Evolutionary conservation across 148 eudicot genomes (phyloP), one percentile per base, ranked within the genome.

Genomic region (Silene uniflora): DNA sequence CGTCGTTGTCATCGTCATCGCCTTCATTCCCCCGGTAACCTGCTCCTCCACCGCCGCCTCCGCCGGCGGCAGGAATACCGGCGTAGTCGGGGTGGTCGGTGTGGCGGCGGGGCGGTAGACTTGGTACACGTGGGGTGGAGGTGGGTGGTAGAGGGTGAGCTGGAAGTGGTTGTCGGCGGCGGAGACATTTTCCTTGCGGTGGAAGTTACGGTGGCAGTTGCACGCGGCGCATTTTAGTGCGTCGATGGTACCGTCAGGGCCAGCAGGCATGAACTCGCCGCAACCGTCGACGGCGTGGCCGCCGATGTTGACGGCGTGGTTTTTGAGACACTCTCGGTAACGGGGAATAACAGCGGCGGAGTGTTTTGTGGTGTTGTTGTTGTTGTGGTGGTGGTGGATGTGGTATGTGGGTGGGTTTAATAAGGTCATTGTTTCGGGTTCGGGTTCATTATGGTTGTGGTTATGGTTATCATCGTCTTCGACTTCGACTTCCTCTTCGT

Each of bases 121-220:
- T 39, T 84, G 85, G 85, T 62, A 82, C 0, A 79, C 64, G 7
- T 73, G 84, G 0, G 56, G 89, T 2, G 80, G 80, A 0, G 87
- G 56, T 16, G 73, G 32, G 52, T 68, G 46, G 78, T 66, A 25
- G 23, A 70, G 6, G 75, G 78, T 16, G 56, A 78, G 13, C 54
- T 90, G 65, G 27, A 7, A 83, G 69, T 47, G 79, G 19, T 65
- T 64, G 62, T 62, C 70, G 11, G 71, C 16, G 10, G 42, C 4
- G 70, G 23, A n/a, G 52, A 71, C 75, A 24, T 73, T 8, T 61
- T 91, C 96, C 62, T 87, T 94, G 58, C 97, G 97, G 92, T 94
- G 98, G 85, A 94, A 94, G 85, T 93, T 93, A 10, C 98, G 93
- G 91, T 93, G 98, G 82, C 98, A 93, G 84, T 81, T 84, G 62